Percentiles rank a stretch among this genome's conserved stretches.
phyloP scores from a whole-genome alignment of 768 basidiomycete species.

The Tulasnella sp. region DNA sequence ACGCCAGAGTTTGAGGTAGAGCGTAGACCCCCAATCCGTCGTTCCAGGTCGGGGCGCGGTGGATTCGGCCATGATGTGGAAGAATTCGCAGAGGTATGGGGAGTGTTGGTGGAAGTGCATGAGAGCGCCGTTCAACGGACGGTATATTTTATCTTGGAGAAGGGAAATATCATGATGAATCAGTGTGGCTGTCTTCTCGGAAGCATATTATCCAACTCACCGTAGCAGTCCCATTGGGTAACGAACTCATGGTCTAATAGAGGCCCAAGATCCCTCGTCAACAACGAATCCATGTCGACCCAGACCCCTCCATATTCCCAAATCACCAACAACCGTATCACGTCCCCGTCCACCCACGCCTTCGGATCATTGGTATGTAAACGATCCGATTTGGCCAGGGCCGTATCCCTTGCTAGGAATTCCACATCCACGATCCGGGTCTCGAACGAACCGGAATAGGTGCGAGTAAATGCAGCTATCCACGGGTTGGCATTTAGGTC shows the following conservation, averaged over 20 bases:
- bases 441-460: conserved; percentile 61
- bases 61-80: conserved; percentile 76
- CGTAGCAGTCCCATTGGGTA: conserved; percentile 98
- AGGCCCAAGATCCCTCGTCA: conserved; percentile 79
- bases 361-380: conserved; percentile 55
- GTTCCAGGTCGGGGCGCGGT: conserved; percentile 61
- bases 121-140: conserved; percentile 81
- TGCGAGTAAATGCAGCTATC: conserved; percentile 45
- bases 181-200: not conserved
- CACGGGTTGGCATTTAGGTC: conserved; percentile 47
- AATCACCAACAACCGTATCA: conserved; percentile 74
- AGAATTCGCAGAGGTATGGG: conserved; percentile 94
- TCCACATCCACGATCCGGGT: conserved; percentile 58
- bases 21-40: conserved; percentile 87
- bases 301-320: conserved; percentile 91
- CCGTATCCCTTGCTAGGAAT: conserved; percentile 60
- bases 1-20: conserved; percentile 87
- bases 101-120: conserved; percentile 89
- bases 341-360: conserved; percentile 93
- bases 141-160: conserved; percentile 55
- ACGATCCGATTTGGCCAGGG: conserved; percentile 52
- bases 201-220: conserved; percentile 33
- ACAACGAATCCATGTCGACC: conserved; percentile 94
- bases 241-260: conserved; percentile 92
- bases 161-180: not conserved